These are phyloP conservation scores for Boletus speciosus DNA, from an alignment of 768 basidiomycete species.

Conservation along the genomic window DNA sequence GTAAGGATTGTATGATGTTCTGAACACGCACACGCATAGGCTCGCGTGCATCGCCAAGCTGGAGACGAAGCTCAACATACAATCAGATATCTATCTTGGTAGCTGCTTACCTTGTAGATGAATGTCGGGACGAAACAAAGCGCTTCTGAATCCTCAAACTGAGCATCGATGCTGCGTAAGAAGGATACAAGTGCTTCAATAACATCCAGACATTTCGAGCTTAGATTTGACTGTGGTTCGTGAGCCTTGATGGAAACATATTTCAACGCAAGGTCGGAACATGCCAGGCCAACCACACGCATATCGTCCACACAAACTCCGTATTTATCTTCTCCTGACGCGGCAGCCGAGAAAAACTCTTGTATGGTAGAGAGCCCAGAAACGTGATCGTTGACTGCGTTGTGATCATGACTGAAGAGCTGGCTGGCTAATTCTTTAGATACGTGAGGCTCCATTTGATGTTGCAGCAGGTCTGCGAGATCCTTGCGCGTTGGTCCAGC, in stretches of 20 bases:
- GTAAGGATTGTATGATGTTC: constrained; percentile 78
- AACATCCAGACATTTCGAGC: constrained; percentile 84
- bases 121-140: constrained; percentile 85
- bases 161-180: constrained; percentile 67
- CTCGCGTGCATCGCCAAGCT: constrained; percentile 94
- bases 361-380: constrained; percentile 69
- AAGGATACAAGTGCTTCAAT: constrained; percentile 76
- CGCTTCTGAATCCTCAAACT: constrained; percentile 84
- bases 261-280: constrained; percentile 89
- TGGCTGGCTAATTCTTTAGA: constrained; percentile 71
- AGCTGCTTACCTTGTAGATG: constrained; percentile 70
- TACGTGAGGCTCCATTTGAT: constrained; percentile 86
- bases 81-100: neutral
- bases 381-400: constrained; percentile 89
- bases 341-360: constrained; percentile 67
- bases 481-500: constrained; percentile 81
- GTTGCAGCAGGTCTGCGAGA: constrained; percentile 77
- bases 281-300: constrained; percentile 70
- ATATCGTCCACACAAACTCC: constrained; percentile 45
- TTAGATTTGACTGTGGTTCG: constrained; percentile 86
- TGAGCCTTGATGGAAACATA: constrained; percentile 89
- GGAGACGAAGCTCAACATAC: neutral
- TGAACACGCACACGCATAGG: constrained; percentile 75
- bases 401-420: constrained; percentile 94
- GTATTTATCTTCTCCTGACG: constrained; percentile 53